These are phyloP conservation scores for Rosa lucieae DNA, from an alignment of 306 rosid genomes.

Conservation along the genomic window DNA sequence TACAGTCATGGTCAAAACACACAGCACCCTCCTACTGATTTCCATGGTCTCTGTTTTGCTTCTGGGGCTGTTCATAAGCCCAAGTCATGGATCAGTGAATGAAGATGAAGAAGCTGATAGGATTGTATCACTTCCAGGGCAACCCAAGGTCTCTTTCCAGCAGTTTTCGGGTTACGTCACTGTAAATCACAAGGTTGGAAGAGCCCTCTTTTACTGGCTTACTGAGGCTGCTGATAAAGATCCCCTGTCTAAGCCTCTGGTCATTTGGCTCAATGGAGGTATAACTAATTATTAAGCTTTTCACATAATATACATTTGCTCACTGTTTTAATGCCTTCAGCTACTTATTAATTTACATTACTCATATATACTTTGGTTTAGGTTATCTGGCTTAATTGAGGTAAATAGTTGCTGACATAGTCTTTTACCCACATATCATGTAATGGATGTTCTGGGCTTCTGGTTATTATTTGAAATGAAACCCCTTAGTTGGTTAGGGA, in stretches of 20 bases:
- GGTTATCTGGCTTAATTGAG: background rate
- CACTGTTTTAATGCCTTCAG: background rate
- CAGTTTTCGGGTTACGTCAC: constrained; percentile 95
- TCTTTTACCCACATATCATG: background rate
- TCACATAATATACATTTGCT: background rate
- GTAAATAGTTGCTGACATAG: constrained; percentile 1
- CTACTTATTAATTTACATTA: background rate
- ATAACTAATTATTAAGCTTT: background rate
- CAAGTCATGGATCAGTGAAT: constrained; percentile 7
- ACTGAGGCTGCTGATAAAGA: constrained; percentile 71
- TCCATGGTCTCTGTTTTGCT: constrained; percentile 34
- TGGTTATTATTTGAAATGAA: background rate
- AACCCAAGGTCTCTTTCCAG: constrained; percentile 69
- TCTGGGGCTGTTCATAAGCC: constrained; percentile 10
- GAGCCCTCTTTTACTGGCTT: constrained; percentile 99
- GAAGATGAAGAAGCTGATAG: constrained; percentile 59
- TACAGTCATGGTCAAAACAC: constrained; percentile 39
- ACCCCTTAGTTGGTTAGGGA: background rate
- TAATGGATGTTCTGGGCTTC: background rate
- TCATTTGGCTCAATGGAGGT: constrained; percentile 99
- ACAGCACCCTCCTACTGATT: constrained; percentile 35
- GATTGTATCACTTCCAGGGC: constrained; percentile 80
- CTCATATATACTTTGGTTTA: background rate
- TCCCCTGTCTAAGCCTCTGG: constrained; percentile 68
- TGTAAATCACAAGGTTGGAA: constrained; percentile 65